These are phyloP conservation scores for Onygena corvina DNA, from an alignment of 2,329 filamentous ascomycete genomes.

Conservation along the genomic window DNA sequence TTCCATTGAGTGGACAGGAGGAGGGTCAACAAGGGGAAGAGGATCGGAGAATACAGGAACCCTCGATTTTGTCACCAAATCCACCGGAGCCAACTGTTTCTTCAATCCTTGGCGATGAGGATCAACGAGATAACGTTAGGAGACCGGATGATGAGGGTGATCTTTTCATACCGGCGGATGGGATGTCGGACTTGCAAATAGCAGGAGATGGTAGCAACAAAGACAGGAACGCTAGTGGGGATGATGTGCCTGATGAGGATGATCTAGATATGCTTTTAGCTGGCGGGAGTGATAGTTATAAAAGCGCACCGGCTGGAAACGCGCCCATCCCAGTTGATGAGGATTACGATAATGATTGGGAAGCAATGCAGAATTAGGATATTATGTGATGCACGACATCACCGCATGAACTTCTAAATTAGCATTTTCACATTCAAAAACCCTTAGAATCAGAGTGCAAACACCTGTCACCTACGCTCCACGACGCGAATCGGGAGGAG, in stretches of 20 bases:
- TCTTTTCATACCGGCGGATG: not conserved
- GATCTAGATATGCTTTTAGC: slow-evolving; percentile 44
- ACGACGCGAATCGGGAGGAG: not conserved
- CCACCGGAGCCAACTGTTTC: not conserved
- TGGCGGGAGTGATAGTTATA: slow-evolving; percentile 31
- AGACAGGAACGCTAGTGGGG: no score
- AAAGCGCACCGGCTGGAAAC: not conserved
- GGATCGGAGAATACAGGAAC: not conserved
- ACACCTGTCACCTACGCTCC: not conserved
- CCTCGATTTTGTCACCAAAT: not conserved
- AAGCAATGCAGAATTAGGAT: slow-evolving; percentile 43
- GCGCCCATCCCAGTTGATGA: slow-evolving; percentile 19
- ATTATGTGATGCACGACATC: slow-evolving; percentile 8
- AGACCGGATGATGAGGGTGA: not conserved
- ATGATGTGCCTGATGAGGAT: slow-evolving; percentile 31
- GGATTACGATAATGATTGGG: slow-evolving; percentile 51
- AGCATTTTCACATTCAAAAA: not conserved
- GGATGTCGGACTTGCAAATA: not conserved
- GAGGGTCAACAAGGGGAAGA: not conserved
- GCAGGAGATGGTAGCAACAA: not conserved
- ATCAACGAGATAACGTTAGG: no score
- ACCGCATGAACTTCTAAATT: not conserved
- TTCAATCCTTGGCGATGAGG: slow-evolving; percentile 12
- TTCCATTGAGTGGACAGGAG: not conserved
- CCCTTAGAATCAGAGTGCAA: not conserved